Percentiles rank a stretch among this genome's conserved stretches.
phyloP scores from a whole-genome alignment of 129 eudicot genomes.

The Kitagawia praeruptora region DNA sequence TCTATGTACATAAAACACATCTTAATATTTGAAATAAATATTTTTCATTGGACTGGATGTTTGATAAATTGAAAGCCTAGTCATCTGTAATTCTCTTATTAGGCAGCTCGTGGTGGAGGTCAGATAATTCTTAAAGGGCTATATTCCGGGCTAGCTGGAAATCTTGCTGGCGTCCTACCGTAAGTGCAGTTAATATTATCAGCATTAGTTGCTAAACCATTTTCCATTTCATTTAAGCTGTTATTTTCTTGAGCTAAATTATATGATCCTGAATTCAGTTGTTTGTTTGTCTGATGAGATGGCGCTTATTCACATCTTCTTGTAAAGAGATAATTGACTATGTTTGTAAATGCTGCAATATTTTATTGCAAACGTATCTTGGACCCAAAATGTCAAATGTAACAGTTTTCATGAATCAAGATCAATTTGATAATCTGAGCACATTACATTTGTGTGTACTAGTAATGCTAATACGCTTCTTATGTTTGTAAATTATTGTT shows the following conservation, averaged over 20 bases:
- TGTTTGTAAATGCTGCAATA: background rate
- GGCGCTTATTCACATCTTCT: background rate
- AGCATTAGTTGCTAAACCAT: background rate
- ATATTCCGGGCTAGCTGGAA: conserved; percentile 93
- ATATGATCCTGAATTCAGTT: background rate
- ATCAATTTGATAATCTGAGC: background rate
- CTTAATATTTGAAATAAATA: no score
- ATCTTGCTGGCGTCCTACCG: conserved; percentile 97
- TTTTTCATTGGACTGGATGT: no score
- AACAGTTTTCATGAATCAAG: background rate
- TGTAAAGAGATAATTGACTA: background rate
- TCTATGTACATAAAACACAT: no score
- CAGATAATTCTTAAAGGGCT: conserved; percentile 77
- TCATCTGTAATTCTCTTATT: conserved; percentile 19
- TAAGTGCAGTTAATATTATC: conserved; percentile 27
- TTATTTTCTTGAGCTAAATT: background rate
- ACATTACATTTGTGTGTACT: background rate
- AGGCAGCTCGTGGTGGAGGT: conserved; percentile 96
- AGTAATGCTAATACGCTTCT: background rate
- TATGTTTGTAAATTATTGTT: background rate
- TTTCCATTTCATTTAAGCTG: background rate
- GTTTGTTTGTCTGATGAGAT: background rate
- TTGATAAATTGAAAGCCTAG: background rate
- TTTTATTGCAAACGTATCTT: background rate
- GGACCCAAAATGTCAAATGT: background rate